Evolutionary conservation across 805 yeast species (phyloP).

Genomic region (Aciculoconidium aculeatum): DNA sequence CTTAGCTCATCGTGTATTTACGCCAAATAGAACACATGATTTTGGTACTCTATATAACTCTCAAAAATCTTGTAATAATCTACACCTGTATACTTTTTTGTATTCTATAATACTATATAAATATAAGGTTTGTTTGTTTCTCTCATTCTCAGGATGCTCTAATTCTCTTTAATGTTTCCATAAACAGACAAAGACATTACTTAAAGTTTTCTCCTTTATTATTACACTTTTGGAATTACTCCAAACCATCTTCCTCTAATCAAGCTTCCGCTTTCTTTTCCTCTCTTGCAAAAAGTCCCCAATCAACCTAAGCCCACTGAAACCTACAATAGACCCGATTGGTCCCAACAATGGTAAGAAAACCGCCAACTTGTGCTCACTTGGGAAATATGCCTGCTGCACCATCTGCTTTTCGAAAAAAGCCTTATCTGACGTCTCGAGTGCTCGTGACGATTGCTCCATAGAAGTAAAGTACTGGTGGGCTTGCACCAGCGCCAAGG

Average conservation of each 20-base stretch:
- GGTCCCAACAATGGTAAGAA: constrained; percentile 91
- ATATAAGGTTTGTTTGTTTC: too few species aligned
- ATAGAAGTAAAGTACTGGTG: constrained; percentile 25
- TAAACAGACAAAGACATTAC: too few species aligned
- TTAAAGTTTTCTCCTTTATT: too few species aligned
- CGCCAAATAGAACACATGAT: too few species aligned
- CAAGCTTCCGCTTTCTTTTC: constrained; percentile 12
- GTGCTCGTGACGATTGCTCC: constrained; percentile 47
- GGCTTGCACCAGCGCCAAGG: constrained; percentile 26
- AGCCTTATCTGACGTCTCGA: constrained; percentile 61
- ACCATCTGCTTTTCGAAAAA: constrained; percentile 94
- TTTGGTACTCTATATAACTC: too few species aligned
- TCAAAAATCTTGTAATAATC: too few species aligned
- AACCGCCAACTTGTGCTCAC: constrained; percentile 92
- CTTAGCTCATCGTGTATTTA: too few species aligned
- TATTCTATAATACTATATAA: too few species aligned
- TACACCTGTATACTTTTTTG: too few species aligned
- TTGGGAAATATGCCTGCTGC: constrained; percentile 91
- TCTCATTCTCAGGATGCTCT: too few species aligned
- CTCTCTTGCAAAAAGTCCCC: constrained; percentile 31
- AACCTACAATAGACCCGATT: constrained; percentile 52
- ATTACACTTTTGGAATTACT: not conserved
- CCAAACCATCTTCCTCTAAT: not conserved
- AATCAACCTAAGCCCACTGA: constrained; percentile 45
- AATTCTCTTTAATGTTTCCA: too few species aligned